These are phyloP conservation scores for Tillandsia leiboldiana DNA, from an alignment of 176 grass and related monocot species.

Conservation along the genomic window DNA sequence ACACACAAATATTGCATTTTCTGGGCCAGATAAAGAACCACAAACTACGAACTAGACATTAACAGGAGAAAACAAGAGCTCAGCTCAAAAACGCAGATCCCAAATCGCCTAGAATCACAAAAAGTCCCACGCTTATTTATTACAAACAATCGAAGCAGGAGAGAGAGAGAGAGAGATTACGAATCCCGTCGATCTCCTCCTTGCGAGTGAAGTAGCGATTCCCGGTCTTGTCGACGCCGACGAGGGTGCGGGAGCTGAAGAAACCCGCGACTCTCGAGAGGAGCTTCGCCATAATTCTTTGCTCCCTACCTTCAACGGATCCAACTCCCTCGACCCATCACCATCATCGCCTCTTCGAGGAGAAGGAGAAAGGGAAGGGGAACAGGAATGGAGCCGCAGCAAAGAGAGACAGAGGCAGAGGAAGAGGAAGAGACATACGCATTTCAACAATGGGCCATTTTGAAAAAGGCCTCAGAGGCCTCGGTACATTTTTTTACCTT, in stretches of 20 bases:
- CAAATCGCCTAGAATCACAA: background rate
- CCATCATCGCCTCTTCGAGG: background rate
- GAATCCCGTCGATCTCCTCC: constrained; percentile 60
- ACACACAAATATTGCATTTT: too few relatives aligned
- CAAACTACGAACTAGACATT: too few relatives aligned
- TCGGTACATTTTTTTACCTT: too few relatives aligned
- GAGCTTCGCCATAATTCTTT: constrained; percentile 53
- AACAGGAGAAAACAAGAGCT: too few relatives aligned
- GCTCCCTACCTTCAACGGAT: background rate
- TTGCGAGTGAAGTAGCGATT: constrained; percentile 72
- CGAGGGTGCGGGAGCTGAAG: constrained; percentile 55
- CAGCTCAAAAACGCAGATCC: background rate
- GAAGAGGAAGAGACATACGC: too few relatives aligned
- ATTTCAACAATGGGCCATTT: too few relatives aligned
- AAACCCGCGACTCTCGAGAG: constrained; percentile 50
- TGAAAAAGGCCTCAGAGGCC: too few relatives aligned
- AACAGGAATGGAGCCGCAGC: too few relatives aligned
- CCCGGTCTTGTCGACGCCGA: constrained; percentile 68
- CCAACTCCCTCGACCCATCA: background rate
- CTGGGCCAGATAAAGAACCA: too few relatives aligned
- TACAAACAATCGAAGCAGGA: background rate
- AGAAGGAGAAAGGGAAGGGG: too few relatives aligned
- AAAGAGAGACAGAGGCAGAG: too few relatives aligned
- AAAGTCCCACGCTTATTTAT: background rate
- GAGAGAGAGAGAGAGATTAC: constrained; percentile 18